Evolutionary conservation across 805 yeast genomes (phyloP).

Genomic region (Cyberlindnera petersonii): DNA sequence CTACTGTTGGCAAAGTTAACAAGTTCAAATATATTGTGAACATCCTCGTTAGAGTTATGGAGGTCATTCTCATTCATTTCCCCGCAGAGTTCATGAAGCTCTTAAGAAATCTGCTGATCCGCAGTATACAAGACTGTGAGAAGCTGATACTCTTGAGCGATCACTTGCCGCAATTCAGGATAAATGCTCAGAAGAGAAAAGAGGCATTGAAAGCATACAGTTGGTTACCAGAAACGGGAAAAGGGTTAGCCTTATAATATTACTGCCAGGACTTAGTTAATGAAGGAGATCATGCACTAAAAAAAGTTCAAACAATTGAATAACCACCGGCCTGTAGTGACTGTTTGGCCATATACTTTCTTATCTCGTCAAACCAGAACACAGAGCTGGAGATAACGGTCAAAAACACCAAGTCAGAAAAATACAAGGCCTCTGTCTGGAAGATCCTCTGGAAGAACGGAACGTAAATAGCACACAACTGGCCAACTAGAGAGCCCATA

Average conservation of each 20-base stretch:
- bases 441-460: conserved; percentile 90
- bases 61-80: conserved; percentile 28
- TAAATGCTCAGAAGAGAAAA: conserved; percentile 24
- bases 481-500: conserved; percentile 82
- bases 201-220: conserved; percentile 33
- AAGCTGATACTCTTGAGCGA: conserved; percentile 21
- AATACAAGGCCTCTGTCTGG: conserved; percentile 86
- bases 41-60: conserved; percentile 22
- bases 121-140: conserved; percentile 25
- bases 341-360: conserved; percentile 45
- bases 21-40: conserved; percentile 24
- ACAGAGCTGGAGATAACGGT: conserved; percentile 69
- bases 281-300: too few relatives aligned
- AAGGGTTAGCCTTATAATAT: conserved; percentile 32
- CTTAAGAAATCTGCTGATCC: conserved; percentile 22
- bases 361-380: conserved; percentile 76
- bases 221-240: conserved; percentile 34
- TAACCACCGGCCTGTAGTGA: background rate
- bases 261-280: too few relatives aligned
- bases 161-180: conserved; percentile 18
- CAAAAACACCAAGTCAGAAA: conserved; percentile 67
- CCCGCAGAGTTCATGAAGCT: conserved; percentile 28
- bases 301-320: conserved; percentile 24
- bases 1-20: conserved; percentile 20
- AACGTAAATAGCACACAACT: conserved; percentile 86